Base-by-base conservation (phyloP, 495 filamentous ascomycete genomes). In the Penicillium daleae region DNA sequence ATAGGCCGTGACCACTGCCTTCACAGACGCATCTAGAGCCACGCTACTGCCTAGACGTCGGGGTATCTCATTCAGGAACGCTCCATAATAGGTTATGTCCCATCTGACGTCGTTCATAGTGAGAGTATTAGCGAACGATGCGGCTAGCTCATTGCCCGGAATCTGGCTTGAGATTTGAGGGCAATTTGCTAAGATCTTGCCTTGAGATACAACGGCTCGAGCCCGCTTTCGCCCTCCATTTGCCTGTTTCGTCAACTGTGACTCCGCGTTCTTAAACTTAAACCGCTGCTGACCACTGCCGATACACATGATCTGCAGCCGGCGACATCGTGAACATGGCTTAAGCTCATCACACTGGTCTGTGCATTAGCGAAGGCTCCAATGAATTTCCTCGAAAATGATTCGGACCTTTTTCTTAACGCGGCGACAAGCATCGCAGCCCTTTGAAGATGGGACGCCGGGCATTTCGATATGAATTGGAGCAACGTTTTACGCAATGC, bases 381-480 rank as follows among this genome's bases (percentile, higher is more conserved):
- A 46, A 29, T 27, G 17, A 46, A 29, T 26, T 22, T 37, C 2
- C 8, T 2, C n/a, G 8, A 3, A 26, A 27, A 4, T 33, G 40
- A 13, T 17, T 35, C 26, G 6, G 59, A 79, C 79, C 73, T 81
- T 81, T 65, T 83, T 82, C 64, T 80, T 82, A 57, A 75, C 74
- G 60, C 74, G 72, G 19, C 78, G 77, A 66, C 80, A 82, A n/a
- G 74, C 76, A 48, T 80, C 75, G 58, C 80, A 83, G 17, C 74
- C 78, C 22, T 74, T 79, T 61, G 75, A 73, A 7, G 75, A 78
- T n/a, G 77, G 76, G 17, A 82, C 79, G 0, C 80, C 80, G 8
- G 78, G 79, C 80, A 83, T 83, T 21, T 57, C 29, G 6, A 19
- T 24, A 56, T 33, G 57, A 33, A 54, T 8, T 4, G 44, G 52